Base-by-base conservation (phyloP, 208 protist genomes). In the Leishmania braziliensis region DNA sequence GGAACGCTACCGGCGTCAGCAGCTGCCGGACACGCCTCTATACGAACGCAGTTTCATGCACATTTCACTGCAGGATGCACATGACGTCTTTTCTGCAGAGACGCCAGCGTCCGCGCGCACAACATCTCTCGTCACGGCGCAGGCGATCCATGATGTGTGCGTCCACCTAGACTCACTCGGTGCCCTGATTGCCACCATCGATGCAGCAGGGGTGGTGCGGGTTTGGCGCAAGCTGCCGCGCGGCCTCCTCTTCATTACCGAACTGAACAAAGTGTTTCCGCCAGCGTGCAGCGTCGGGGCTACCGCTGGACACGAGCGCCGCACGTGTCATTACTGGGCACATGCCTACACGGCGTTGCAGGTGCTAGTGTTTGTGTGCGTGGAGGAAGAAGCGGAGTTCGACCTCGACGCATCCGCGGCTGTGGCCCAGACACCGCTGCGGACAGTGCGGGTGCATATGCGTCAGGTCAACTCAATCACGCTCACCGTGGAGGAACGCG, bases 11-110 rank as follows among this genome's bases (percentile, higher is more conserved):
- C 73, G 48, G 16, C 77, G 78, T 8, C 78, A 90, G 46, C 84
- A 80, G 36, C 87, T 92, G 50, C 90, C 90, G 18, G 63, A 33
- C 29, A 79, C 89, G 12, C 60, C 77, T 1, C 84, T 96, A 18
- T 94, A 94, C 76, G 90, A 96, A 65, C 87, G 88, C 62, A 92
- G 92, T 63, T 96, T 90, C 75, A 77, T 77, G n/a, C 92, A 93
- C 84, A 90, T 80, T 5, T 77, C 78, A 10, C 68, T 83, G 68
- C 86, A 83, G 69, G 70, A 86, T 72, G 81, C 82, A 16, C 70
- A 80, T 74, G 74, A 82, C 50, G 80, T 65, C 53, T 20, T 72
- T 18, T 4, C 73, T 16, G 46, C 62, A 65, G 62, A 9, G 62
- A 29, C 29, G 62, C 29, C 62, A 39, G 8, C 43, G 0, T 51